Evolutionary conservation across 2,329 filamentous ascomycete species (phyloP), one percentile per base, ranked within the genome.

Genomic region (Apiospora marii): DNA sequence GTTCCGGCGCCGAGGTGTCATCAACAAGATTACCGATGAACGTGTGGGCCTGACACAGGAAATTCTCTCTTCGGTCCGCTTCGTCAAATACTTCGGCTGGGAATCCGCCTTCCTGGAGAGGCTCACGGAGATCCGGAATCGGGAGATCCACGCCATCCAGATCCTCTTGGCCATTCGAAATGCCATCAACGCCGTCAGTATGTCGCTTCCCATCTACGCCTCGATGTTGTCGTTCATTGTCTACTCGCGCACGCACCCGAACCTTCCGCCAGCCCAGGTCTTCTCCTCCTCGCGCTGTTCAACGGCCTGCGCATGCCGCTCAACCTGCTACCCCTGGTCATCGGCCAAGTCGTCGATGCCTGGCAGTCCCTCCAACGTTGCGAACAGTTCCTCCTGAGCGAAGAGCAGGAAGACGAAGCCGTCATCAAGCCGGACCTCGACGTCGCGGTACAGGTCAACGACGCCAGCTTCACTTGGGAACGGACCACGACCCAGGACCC

Each of bases 11-110:
- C 90, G 96, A 78, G 90, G 90, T 77, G 86, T 83, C 43, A 98
- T 98, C 85, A 98, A 98, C 87, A 95, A 95, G 79, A 90, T 98
- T 73, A 98, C 96, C 1, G 96, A 98, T 80, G 93, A 97, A 83
- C 91, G 96, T 74, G 95, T 98, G 10, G 93, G 93, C 70, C 85
- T 98, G 46, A 98, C 95, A 0, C 95, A 98, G 80, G 96, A 98
- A 80, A 97, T 98, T 70, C 80, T 98, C 19, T 92, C 95, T 76
- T 94, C 94, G 0, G 95, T 98, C 34, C 90, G 95, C 37, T 98
- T 98, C 79, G 96, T 98, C 83, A 98, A 98, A 82, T 98, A 91
- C 82, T 98, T 98, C 80, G 95, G 95, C 10, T 98, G 96, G 96
- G 96, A 98, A 81, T 92, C 89, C 72, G 93, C 94, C 46, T 98